Base-by-base conservation (phyloP, 805 yeast genomes). In the Lachancea mirantina region DNA sequence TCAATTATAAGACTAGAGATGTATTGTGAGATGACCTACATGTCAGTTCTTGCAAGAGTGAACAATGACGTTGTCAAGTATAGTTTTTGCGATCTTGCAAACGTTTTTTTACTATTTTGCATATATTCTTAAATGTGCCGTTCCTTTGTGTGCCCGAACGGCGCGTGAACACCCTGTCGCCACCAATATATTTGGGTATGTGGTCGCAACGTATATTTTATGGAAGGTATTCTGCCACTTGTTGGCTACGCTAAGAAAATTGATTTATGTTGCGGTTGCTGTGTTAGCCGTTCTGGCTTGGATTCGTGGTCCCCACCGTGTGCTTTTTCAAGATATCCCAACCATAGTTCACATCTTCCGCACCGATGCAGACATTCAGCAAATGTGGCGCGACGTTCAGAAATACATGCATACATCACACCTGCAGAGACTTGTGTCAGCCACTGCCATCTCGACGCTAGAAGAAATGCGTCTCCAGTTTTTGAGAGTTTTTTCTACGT, bases 211-310 rank as follows among this genome's bases (percentile, higher is more conserved):
- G 1, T 43, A 51, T 16, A 18, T 54, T 6, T 26, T 47, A 1
- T 51, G 55, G 43, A 52, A 53, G 26, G 19, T 61, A 18, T 21
- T 62, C 9, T 45, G 48, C 35, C 62, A 59, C 36, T 41, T 59
- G 4, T 39, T 46, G 20, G 47, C 50, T 3, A 39, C 55, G 2
- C 8, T 62, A 20, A 62, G 48, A 36, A 40, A 49, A 18, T 10
- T 47, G 1, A 14, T 53, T 1, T 36, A 49, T n/a, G 11, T 53
- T 1, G 10, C 35, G 1, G 9, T 55, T 10, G 15, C 52, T 0
- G 17, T 49, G 2, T 9, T 52, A 0, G 43, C 33, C 4, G 26
- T 49, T 5, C 50, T 59, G 43, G 28, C 61, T 11, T 61, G 59
- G 27, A n/a, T 51, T 13, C 47, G 68, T 30, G 68, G 68, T 1